phyloP scores from a whole-genome alignment of 179 eudicot genomes.

The Heliamphora pulchella region DNA sequence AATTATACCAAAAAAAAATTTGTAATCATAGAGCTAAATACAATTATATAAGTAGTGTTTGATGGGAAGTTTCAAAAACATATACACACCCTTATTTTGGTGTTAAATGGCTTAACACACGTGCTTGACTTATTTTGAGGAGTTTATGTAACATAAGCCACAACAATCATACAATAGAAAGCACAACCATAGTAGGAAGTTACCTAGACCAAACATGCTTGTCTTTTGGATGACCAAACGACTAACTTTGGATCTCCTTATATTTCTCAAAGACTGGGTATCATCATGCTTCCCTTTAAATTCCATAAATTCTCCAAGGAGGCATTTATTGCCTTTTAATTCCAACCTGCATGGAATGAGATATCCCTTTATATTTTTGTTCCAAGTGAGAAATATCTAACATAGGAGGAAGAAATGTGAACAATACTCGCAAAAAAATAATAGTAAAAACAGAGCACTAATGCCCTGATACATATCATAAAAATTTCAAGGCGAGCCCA shows the following conservation, averaged over 20 bases:
- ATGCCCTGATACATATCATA: slow-evolving; percentile 2
- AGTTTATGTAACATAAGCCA: neutral
- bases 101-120: too few species aligned
- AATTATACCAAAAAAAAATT: too few species aligned
- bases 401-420: neutral
- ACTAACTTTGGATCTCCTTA: slow-evolving; percentile 80
- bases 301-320: slow-evolving; percentile 81
- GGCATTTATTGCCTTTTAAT: slow-evolving; percentile 57
- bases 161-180: neutral
- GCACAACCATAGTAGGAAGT: slow-evolving; percentile 10
- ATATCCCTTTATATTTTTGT: neutral
- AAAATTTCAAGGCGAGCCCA: neutral
- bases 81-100: too few species aligned
- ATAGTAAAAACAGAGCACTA: neutral
- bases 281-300: slow-evolving; percentile 88
- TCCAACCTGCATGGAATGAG: slow-evolving; percentile 52
- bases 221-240: slow-evolving; percentile 62
- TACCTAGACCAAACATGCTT: slow-evolving; percentile 87
- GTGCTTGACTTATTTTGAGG: too few species aligned
- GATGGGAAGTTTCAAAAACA: too few species aligned
- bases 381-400: slow-evolving; percentile 6
- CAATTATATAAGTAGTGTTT: too few species aligned
- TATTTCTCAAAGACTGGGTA: slow-evolving; percentile 41
- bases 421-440: neutral
- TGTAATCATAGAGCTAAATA: too few species aligned